Conservation (phyloP, 352 stramenopile genomes). For the Globisporangium splendens region DNA sequence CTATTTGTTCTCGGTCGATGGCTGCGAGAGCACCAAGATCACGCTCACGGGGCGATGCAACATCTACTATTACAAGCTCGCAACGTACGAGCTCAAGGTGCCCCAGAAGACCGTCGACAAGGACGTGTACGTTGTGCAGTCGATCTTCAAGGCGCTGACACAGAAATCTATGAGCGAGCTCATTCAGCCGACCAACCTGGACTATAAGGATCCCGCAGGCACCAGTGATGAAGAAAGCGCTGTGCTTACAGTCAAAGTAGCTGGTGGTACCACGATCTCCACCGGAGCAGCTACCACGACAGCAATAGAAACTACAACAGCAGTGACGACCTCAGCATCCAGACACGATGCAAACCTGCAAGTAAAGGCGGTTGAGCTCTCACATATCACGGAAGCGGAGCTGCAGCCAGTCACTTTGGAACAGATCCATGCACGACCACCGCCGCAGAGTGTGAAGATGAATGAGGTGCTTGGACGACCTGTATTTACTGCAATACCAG, state of each 20-base stretch:
- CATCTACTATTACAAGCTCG: conserved; percentile 39
- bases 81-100: conserved; percentile 42
- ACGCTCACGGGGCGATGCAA: conserved; percentile 32
- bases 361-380: no score
- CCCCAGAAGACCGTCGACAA: conserved; percentile 24
- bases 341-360: no score
- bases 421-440: no score
- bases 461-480: background rate
- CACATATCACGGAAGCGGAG: no score
- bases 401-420: no score
- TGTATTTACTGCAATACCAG: background rate
- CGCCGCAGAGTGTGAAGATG: no score
- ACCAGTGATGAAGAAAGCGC: background rate
- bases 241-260: background rate
- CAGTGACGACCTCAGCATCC: background rate
- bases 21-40: conserved; percentile 25
- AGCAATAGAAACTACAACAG: no score
- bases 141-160: conserved; percentile 31
- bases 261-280: background rate
- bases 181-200: conserved; percentile 30
- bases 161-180: conserved; percentile 33
- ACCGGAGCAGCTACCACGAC: background rate
- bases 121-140: conserved; percentile 32
- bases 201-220: conserved; percentile 10
- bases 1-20: conserved; percentile 37